These are phyloP conservation scores for Zea mays DNA, from an alignment of 176 grass and related monocot genomes.

Conservation along the genomic window DNA sequence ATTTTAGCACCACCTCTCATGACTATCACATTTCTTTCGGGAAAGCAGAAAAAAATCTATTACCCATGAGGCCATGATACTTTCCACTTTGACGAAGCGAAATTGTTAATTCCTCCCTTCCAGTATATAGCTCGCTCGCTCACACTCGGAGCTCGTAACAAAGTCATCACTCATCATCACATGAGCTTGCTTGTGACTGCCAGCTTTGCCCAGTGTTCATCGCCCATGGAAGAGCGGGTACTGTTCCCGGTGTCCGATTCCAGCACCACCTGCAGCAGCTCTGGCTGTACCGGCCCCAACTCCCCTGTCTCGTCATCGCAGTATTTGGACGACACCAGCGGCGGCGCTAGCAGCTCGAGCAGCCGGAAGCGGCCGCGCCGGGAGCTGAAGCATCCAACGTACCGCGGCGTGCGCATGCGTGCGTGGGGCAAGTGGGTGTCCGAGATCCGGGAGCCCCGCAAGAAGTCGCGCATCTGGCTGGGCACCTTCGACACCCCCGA, in stretches of 20 bases:
- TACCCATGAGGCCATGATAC: not conserved
- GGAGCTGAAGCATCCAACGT: constrained; percentile 57
- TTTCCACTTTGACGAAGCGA: not conserved
- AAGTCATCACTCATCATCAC: not conserved
- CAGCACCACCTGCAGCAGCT: constrained; percentile 15
- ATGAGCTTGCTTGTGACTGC: not conserved
- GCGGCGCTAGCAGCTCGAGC: not conserved
- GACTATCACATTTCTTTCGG: constrained; percentile 33
- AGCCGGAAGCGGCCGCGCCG: constrained; percentile 36
- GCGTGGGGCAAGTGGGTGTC: constrained; percentile 96
- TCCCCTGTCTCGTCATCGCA: not conserved
- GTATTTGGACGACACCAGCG: constrained; percentile 13
- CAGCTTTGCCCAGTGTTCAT: not conserved
- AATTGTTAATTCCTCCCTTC: constrained; percentile 2
- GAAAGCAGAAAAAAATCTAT: constrained; percentile 22
- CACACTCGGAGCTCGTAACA: not conserved
- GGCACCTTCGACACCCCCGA: constrained; percentile 80
- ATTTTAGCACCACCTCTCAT: not conserved
- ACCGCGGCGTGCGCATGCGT: constrained; percentile 79
- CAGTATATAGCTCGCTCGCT: constrained; percentile 35
- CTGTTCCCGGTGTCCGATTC: constrained; percentile 20
- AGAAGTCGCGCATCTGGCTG: constrained; percentile 94
- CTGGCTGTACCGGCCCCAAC: not conserved
- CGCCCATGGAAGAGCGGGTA: constrained; percentile 31
- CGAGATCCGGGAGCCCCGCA: constrained; percentile 81